Evolutionary conservation across 2,329 filamentous ascomycete species (phyloP), one percentile per base, ranked within the genome.

Genomic region (Xylariaceae sp.): DNA sequence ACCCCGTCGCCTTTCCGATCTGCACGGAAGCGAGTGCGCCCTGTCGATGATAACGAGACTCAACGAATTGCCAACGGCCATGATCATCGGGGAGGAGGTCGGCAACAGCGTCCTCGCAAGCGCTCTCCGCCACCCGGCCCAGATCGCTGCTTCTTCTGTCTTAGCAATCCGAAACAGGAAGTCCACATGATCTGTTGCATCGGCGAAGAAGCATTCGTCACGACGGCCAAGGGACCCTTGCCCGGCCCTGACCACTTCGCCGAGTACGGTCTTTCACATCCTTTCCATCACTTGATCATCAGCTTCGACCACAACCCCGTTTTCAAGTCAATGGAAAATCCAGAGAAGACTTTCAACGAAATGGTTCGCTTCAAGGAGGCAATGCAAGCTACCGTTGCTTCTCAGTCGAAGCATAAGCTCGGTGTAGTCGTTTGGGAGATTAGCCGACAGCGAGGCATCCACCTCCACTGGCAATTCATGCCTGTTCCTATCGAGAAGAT

Each of bases 351-450:
- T 0, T 85, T 82, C 57, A 67, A 69, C 8, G 93, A 98, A 66
- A 96, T 98, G 91, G 78, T 76, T 14, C 82, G 79, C 36, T 96
- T 95, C 67, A 85, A 85, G 34, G 73, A 78, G 39, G 74, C 87
- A 0, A 73, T 97, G 38, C 89, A 95, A 61, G 75, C 74, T 37
- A 95, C 96, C 86, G 73, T 96, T 11, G 69, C 72, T n/a, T 68
- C 65, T 19, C 66, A 65, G 48, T 74, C 72, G 46, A 64, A 70
- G 60, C 70, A 77, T 51, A 77, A 77, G 52, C 80, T 96, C 1
- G 93, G 92, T 14, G 80, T 83, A 2, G 86, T 97, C 1, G 93
- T 89, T 0, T 98, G 89, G 82, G 93, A 97, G 68, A 91, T 98
- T 58, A 92, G 84, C 62, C 84, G 90, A 40, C 75, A 75, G 4